Percentiles rank a stretch among this genome's conserved stretches.
These are phyloP conservation scores for Arthroderma uncinatum DNA, from an alignment of 2,329 filamentous ascomycete genomes.

Conservation along the genomic window DNA sequence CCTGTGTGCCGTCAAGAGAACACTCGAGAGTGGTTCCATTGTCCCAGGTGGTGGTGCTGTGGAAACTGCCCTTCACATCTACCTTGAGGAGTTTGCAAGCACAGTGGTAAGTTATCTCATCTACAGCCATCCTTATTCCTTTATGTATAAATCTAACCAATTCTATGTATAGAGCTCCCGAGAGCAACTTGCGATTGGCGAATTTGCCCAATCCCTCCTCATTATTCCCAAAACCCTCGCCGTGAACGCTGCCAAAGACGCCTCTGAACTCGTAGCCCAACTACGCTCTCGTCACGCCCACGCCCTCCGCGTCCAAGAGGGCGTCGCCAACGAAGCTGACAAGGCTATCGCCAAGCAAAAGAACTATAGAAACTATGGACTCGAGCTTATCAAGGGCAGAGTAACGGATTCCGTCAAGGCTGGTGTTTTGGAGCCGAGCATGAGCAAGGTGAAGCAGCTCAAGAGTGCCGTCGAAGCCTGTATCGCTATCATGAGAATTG, in stretches of 20 bases:
- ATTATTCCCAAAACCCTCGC: conserved; percentile 93
- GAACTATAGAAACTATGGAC: conserved; percentile 96
- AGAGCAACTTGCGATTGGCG: conserved; percentile 94
- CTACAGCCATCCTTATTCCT: not conserved
- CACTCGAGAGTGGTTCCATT: conserved; percentile 89
- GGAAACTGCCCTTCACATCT: conserved; percentile 98
- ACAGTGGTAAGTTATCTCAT: conserved; percentile 56
- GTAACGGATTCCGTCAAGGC: conserved; percentile 90
- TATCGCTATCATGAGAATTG: conserved; percentile 98
- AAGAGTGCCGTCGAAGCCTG: conserved; percentile 98
- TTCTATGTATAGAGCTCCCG: conserved; percentile 54
- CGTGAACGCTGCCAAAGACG: conserved; percentile 93
- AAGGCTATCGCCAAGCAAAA: conserved; percentile 87
- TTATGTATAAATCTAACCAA: not conserved
- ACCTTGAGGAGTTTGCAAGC: conserved; percentile 95
- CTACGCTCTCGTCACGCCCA: conserved; percentile 87
- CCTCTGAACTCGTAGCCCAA: conserved; percentile 88
- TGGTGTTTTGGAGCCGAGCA: conserved; percentile 88
- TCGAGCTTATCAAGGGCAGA: conserved; percentile 80
- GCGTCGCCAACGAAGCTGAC: conserved; percentile 66
- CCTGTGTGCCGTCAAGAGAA: conserved; percentile 91
- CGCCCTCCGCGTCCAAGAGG: conserved; percentile 80
- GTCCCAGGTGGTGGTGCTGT: conserved; percentile 94
- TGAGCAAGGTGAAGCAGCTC: conserved; percentile 96
- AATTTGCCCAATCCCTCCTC: conserved; percentile 90